Evolutionary conservation across 805 yeast genomes (phyloP), one percentile per base, ranked within the genome.

Genomic region (Blastobotrys peoriensis): DNA sequence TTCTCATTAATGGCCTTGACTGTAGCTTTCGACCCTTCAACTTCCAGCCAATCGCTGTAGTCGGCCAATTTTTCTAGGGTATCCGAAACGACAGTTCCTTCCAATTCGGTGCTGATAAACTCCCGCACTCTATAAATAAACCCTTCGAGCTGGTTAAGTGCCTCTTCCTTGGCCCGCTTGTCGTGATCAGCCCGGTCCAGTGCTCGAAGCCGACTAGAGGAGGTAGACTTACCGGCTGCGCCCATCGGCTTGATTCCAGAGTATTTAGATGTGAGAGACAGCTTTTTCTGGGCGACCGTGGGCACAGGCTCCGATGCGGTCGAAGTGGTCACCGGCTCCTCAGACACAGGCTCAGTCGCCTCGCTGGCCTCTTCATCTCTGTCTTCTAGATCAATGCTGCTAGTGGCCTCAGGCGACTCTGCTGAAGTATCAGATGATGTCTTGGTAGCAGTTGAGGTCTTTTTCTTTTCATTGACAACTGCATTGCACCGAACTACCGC

Each of bases 1-100:
- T 61, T 73, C 3, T 58, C 56, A 17, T 62, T 59, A 20, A 78
- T 60, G 2, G 66, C 74, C 18, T 65, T 58, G 9, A 64, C 38
- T 0, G 61, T 50, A 1, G 84, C 74, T 18, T 65, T 68, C 43
- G 75, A 83, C 30, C 86, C 72, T 15, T 79, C 87, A 54, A 75
- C 78, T 40, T 86, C 95, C 33, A 87, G 66, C 95, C 95, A 86
- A 47, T 83, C 91, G 38, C 84, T 64, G 3, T 82, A 75, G 4
- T 66, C 49, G 0, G 54, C 45, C 1, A 66, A 51, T 6, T 73
- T 62, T 23, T 60, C 53, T 27, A 50, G 43, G 22, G 76, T 48
- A 33, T 69, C 65, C 8, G 13, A 25, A 13, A 25, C 30, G 30
- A 8, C 30, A 8, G 30, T 13, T 25, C 13, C 30, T 8, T 25